Conservation (phyloP, 2,329 filamentous ascomycete genomes). For the Tolypocladium guangdongense region DNA sequence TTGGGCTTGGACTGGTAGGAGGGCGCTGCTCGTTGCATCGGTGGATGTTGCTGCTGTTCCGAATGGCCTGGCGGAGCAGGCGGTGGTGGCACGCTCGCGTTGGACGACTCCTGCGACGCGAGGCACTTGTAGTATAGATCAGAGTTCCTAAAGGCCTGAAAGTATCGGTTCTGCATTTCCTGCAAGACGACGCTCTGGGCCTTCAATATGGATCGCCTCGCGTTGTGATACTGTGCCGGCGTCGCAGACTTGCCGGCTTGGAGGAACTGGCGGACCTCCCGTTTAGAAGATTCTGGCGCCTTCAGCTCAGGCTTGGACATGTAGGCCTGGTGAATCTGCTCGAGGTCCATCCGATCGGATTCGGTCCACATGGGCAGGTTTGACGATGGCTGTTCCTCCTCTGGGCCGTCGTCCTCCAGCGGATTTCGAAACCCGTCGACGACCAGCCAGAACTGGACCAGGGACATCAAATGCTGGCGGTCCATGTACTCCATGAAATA, state of each 20-base stretch:
- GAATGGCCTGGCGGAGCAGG: background rate
- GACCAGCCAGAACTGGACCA: slow-evolving; percentile 97
- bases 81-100: slow-evolving; percentile 11
- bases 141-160: slow-evolving; percentile 79
- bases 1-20: slow-evolving; percentile 33
- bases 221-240: slow-evolving; percentile 70
- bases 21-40: slow-evolving; percentile 20
- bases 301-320: slow-evolving; percentile 72
- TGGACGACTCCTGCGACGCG: slow-evolving; percentile 67
- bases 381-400: slow-evolving; percentile 52
- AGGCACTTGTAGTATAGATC: slow-evolving; percentile 95
- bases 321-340: slow-evolving; percentile 86
- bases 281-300: slow-evolving; percentile 57
- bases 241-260: slow-evolving; percentile 66
- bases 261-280: slow-evolving; percentile 66
- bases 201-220: slow-evolving; percentile 68
- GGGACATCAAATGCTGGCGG: slow-evolving; percentile 69
- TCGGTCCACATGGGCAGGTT: slow-evolving; percentile 63
- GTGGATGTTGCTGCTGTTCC: slow-evolving; percentile 2
- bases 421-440: slow-evolving; percentile 95
- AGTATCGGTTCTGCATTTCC: slow-evolving; percentile 70
- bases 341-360: slow-evolving; percentile 76
- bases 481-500: slow-evolving; percentile 99
- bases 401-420: slow-evolving; percentile 62
- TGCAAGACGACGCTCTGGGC: slow-evolving; percentile 78